Evolutionary conservation across 306 rosid species (phyloP), one percentile per base, ranked within the genome.

Genomic region (Sechiopsis laciniata): DNA sequence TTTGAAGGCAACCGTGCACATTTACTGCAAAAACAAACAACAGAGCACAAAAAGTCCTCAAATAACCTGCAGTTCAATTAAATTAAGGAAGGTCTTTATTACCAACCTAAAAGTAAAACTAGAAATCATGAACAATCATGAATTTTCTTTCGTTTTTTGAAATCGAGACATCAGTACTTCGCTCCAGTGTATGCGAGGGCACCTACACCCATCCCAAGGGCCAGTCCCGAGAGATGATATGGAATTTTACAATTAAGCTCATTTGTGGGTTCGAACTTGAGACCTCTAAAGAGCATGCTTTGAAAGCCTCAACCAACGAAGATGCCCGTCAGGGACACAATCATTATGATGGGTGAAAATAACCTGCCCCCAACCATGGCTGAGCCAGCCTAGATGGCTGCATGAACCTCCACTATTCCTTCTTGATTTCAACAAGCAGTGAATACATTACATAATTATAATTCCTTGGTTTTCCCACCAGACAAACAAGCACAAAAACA

Each of bases 371-470:
- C 70, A 37, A 37, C 50, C 9, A 62, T 16, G 16, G 15, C 14
- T 9, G 21, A 56, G 29, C n/a, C 29, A 56, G 32, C 32, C 16
- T 40, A 59, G 19, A 61, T 61, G 67, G 45, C 46, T 61, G 7
- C 19, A 24, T 29, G 14, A 59, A 10, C 20, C 46, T 68, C 10
- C 24, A 67, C 12, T 0, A 19, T 67, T 10, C 8, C 35, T 45
- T 20, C 35, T 67, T 67, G 71, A 65, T 65, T 26, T 68, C 56
- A 68, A 50, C 16, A 46, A 68, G 32, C 15, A 68, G 6, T 22
- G 12, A 67, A 48, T 13, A 48, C 56, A 46, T 69, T 51, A 51
- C 74, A 69, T 22, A 19, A 12, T 20, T 48, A 6, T 6, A 48
- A 12, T 46, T 68, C 55, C 37, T 26, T 26, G 32, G 32, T 26